Evolutionary conservation across 108 stramenopile species (phyloP).

Genomic region (Skeletonema costatum): DNA sequence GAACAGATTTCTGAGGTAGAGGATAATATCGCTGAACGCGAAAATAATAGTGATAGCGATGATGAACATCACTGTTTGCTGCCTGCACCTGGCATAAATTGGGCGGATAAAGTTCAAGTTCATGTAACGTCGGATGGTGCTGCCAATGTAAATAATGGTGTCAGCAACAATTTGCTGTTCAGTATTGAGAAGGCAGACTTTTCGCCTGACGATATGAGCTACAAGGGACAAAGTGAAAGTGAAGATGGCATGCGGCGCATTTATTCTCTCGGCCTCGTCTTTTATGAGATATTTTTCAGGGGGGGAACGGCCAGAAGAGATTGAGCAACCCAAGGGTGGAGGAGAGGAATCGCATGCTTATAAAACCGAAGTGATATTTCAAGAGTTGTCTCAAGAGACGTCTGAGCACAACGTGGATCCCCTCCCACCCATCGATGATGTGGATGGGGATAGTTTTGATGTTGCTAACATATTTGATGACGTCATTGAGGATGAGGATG

Average conservation of each 20-base stretch:
- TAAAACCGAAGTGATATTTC: neutral
- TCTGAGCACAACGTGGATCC: neutral
- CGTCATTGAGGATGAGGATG: neutral
- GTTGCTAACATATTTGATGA: neutral
- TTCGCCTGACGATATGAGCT: too few species aligned
- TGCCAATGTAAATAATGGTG: neutral
- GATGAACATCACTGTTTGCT: neutral
- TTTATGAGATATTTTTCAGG: neutral
- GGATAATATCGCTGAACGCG: neutral
- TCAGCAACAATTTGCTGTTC: neutral
- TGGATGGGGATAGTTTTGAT: neutral
- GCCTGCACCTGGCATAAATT: neutral
- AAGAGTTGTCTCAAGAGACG: neutral
- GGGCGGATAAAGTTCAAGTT: neutral
- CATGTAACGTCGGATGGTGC: neutral
- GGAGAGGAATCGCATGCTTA: neutral
- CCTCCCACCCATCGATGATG: neutral
- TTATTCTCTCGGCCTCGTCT: neutral
- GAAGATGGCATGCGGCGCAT: neutral
- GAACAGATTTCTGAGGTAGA: neutral
- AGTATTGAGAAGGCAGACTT: neutral
- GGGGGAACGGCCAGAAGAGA: neutral
- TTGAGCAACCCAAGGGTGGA: too few species aligned
- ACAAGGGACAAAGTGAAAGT: neutral
- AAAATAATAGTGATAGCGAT: neutral